Percentiles rank a stretch among this genome's conserved stretches.
Evolutionary conservation across 192 early-diverging fungal species (phyloP).

Genomic region (Endogone sp.): DNA sequence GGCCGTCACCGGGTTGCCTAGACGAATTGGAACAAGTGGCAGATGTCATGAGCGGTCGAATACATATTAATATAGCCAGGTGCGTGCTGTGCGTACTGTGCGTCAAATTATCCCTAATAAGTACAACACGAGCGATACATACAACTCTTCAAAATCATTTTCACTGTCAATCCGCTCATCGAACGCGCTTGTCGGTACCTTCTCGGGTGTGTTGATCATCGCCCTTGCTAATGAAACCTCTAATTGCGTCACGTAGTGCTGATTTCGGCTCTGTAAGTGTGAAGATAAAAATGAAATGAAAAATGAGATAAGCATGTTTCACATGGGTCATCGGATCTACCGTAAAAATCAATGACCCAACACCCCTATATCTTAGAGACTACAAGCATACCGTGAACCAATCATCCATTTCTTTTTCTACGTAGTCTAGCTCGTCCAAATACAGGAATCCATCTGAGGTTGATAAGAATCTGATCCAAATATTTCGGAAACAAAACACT

Average conservation of each 20-base stretch:
- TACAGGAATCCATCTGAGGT: constrained; percentile 70
- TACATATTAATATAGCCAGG: too few species aligned
- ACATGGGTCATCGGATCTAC: not conserved
- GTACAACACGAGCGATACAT: constrained; percentile 1
- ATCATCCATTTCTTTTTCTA: constrained; percentile 70
- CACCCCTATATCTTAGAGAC: too few species aligned
- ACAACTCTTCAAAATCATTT: constrained; percentile 28
- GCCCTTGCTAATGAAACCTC: constrained; percentile 60
- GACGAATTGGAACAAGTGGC: not conserved
- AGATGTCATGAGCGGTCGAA: not conserved
- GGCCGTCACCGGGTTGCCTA: constrained; percentile 35
- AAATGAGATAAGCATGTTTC: not conserved
- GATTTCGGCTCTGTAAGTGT: constrained; percentile 48
- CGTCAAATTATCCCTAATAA: too few species aligned
- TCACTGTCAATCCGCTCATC: constrained; percentile 36
- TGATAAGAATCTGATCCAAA: constrained; percentile 49
- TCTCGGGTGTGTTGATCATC: constrained; percentile 25
- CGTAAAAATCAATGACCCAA: not conserved
- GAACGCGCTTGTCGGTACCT: constrained; percentile 23
- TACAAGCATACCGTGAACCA: constrained; percentile 73
- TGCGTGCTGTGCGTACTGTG: too few species aligned
- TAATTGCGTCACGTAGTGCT: constrained; percentile 61
- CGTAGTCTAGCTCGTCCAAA: constrained; percentile 64
- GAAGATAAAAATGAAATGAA: not conserved
- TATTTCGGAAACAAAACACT: not conserved